These are phyloP conservation scores for Colletotrichum sublineola DNA, from an alignment of 2,329 filamentous ascomycete species.

Conservation along the genomic window DNA sequence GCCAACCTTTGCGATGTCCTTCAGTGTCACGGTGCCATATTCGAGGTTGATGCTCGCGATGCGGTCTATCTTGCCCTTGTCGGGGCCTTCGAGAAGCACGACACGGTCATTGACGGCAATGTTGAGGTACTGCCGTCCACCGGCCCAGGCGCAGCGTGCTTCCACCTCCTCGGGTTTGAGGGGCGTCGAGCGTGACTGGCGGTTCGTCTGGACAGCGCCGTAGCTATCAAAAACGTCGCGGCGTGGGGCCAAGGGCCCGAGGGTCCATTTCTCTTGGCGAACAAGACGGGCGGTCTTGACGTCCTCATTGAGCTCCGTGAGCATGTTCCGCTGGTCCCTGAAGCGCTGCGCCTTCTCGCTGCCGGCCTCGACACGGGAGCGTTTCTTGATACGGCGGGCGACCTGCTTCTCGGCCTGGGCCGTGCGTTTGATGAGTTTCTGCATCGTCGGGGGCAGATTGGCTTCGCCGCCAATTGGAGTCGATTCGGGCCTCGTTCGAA, in stretches of 20 bases:
- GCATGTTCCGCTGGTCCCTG: conserved; percentile 52
- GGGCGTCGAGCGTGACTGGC: conserved; percentile 52
- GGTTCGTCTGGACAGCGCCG: conserved; percentile 59
- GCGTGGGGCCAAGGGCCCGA: conserved; percentile 83
- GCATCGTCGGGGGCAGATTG: conserved; percentile 63
- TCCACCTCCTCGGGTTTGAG: conserved; percentile 53
- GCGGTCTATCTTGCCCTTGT: conserved; percentile 87
- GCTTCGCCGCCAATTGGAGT: conserved; percentile 21
- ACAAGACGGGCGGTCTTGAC: conserved; percentile 57
- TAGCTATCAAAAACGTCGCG: conserved; percentile 76
- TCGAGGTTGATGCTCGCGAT: conserved; percentile 69
- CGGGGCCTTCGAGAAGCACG: conserved; percentile 81
- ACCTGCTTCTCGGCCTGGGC: conserved; percentile 76
- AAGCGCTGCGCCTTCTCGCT: conserved; percentile 49
- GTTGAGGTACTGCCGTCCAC: conserved; percentile 69
- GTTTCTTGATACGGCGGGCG: conserved; percentile 61
- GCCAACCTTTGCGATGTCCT: conserved; percentile 74
- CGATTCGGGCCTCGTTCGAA: neutral
- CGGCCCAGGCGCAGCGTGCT: conserved; percentile 67
- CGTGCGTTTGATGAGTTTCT: conserved; percentile 77
- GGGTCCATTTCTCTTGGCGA: conserved; percentile 81
- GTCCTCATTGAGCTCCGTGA: conserved; percentile 50
- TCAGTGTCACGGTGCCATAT: conserved; percentile 71
- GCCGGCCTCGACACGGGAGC: conserved; percentile 50
- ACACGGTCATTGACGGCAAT: conserved; percentile 82